Evolutionary conservation across 352 stramenopile species (phyloP).

Genomic region (Phytophthora brassicae): DNA sequence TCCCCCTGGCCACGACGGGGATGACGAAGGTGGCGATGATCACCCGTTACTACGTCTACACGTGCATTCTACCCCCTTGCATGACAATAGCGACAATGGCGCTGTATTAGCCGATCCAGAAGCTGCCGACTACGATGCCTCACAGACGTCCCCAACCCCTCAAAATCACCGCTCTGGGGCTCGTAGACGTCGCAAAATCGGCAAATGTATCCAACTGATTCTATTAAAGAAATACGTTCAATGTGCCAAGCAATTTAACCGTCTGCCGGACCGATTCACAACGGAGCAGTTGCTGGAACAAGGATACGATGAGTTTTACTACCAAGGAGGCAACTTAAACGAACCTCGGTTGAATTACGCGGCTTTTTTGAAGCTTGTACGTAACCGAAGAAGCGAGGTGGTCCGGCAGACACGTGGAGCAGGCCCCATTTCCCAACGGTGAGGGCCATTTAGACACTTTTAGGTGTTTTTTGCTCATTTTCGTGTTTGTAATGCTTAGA

Average conservation of each 20-base stretch:
- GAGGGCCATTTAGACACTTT: not conserved
- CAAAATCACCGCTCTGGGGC: conserved; percentile 6
- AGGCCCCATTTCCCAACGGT: conserved; percentile 23
- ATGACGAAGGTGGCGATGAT: conserved; percentile 17
- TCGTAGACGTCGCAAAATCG: conserved; percentile 46
- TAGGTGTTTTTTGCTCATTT: not conserved
- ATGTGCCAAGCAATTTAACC: conserved; percentile 49
- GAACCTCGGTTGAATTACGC: conserved; percentile 59
- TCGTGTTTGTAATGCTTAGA: conserved; percentile 8
- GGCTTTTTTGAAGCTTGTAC: conserved; percentile 68
- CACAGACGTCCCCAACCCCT: conserved; percentile 6
- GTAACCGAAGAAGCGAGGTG: conserved; percentile 62
- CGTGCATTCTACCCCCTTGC: conserved; percentile 12
- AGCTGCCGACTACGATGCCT: conserved; percentile 18
- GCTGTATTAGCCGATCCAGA: conserved; percentile 19
- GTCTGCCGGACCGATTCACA: conserved; percentile 43
- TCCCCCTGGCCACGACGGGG: conserved; percentile 21
- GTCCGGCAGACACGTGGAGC: conserved; percentile 25
- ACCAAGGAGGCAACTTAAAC: conserved; percentile 56
- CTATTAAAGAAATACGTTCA: conserved; percentile 65
- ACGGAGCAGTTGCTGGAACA: conserved; percentile 70
- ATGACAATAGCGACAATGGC: conserved; percentile 25
- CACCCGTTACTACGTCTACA: conserved; percentile 24
- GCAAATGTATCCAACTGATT: conserved; percentile 59
- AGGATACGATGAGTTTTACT: conserved; percentile 72